A percentile compares a stretch with the other conserved stretches of the same genome.
phyloP scores from a whole-genome alignment of 2,329 filamentous ascomycete species.

The Fusarium proliferatum region DNA sequence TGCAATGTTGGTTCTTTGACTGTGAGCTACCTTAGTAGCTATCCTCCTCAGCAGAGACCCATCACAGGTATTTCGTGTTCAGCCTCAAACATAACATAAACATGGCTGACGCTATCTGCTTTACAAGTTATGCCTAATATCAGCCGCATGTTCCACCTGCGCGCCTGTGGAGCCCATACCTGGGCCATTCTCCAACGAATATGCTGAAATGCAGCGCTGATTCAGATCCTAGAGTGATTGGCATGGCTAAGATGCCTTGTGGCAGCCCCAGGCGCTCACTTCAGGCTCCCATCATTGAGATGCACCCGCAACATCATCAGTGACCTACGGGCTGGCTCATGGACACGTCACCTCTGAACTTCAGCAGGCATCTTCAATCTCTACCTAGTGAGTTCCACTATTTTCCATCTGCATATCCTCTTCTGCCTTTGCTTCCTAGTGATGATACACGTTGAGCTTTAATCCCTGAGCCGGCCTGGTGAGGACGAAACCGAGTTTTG shows the following conservation, averaged over 20 bases:
- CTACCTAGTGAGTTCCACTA: slow-evolving; percentile 19
- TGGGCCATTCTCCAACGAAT: slow-evolving; percentile 9
- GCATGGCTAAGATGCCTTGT: slow-evolving; percentile 35
- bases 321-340: background rate
- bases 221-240: slow-evolving; percentile 15
- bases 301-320: slow-evolving; percentile 7
- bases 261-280: slow-evolving; percentile 19
- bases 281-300: slow-evolving; percentile 12
- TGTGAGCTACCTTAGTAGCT: background rate
- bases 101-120: background rate
- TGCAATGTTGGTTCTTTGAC: no score
- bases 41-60: background rate
- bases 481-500: slow-evolving; percentile 62
- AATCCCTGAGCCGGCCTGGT: slow-evolving; percentile 48
- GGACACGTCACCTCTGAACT: background rate
- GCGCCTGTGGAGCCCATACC: slow-evolving; percentile 35
- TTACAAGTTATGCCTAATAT: slow-evolving; percentile 10
- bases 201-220: slow-evolving; percentile 16
- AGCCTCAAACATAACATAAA: slow-evolving; percentile 1
- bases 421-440: slow-evolving; percentile 29
- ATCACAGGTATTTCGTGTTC: background rate
- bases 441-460: slow-evolving; percentile 58
- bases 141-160: slow-evolving; percentile 23
- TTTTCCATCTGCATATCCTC: background rate
- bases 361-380: background rate